A percentile compares a stretch with the other conserved stretches of the same genome.
phyloP scores from a whole-genome alignment of 2,329 filamentous ascomycete genomes.

The Diaporthe australafricana region DNA sequence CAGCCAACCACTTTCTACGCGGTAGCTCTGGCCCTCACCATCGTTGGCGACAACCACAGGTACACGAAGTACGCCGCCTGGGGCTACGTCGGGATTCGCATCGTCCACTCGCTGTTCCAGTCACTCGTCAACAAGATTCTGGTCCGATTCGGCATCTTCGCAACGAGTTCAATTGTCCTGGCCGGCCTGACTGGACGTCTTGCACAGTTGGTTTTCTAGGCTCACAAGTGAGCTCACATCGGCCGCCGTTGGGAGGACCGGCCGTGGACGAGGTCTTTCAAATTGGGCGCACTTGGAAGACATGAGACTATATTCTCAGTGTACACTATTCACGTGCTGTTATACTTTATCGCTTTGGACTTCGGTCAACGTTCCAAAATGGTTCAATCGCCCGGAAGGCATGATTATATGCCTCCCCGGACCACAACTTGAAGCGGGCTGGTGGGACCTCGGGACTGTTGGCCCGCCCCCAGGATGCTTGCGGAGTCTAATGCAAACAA shows the following conservation, averaged over 20 bases:
- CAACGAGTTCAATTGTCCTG: conserved; percentile 8
- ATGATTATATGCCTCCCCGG: background rate
- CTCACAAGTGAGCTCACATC: background rate
- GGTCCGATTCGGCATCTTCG: conserved; percentile 10
- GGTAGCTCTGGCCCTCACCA: conserved; percentile 12
- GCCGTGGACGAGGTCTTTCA: too few relatives aligned
- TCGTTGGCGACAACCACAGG: conserved; percentile 18
- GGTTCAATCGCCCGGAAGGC: background rate
- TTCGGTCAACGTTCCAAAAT: background rate
- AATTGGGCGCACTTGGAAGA: too few relatives aligned
- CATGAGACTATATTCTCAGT: background rate
- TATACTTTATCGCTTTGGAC: background rate
- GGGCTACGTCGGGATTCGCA: conserved; percentile 12
- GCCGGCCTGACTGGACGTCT: conserved; percentile 20
- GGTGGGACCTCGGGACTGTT: background rate
- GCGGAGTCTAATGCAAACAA: background rate
- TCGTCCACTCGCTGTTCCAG: conserved; percentile 15
- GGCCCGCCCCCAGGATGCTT: background rate
- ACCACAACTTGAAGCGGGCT: too few relatives aligned
- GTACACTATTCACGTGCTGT: background rate
- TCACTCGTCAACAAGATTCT: conserved; percentile 10
- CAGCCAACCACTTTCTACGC: conserved; percentile 14
- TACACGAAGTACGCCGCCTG: conserved; percentile 15
- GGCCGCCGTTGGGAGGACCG: background rate
- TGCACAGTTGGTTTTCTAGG: conserved; percentile 8